phyloP scores from a whole-genome alignment of 257 asterid genomes.

The Rubia yunnanensis region DNA sequence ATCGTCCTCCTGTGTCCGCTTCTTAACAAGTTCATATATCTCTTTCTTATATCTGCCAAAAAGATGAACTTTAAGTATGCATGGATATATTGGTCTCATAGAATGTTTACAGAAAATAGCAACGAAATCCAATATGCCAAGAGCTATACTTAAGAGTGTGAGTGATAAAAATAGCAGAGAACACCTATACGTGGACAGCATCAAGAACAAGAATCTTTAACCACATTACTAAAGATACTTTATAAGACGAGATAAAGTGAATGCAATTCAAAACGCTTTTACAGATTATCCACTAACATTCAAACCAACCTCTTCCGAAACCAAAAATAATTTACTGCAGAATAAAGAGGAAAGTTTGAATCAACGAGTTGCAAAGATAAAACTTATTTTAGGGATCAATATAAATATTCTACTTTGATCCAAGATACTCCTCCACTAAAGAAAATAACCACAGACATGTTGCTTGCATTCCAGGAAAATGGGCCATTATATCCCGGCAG shows the following conservation, averaged over 20 bases:
- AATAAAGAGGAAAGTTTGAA: neutral
- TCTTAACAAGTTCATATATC: constrained; percentile 71
- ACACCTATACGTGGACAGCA: neutral
- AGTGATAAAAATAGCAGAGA: neutral
- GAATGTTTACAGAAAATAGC: neutral
- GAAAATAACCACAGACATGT: neutral
- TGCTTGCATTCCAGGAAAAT: neutral
- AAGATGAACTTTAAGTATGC: constrained; percentile 2
- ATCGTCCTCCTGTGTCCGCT: constrained; percentile 62
- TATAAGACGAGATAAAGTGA: neutral
- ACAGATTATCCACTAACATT: neutral
- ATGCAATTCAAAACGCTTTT: neutral
- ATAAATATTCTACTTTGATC: neutral
- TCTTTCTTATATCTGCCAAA: constrained; percentile 68
- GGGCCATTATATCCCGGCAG: neutral
- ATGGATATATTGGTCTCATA: neutral
- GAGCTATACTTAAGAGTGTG: neutral
- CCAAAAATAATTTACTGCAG: neutral
- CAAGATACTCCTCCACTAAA: neutral
- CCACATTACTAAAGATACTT: neutral
- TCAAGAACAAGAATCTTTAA: neutral
- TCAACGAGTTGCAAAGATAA: neutral
- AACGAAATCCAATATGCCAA: neutral
- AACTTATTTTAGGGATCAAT: neutral
- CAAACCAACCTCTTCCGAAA: neutral